Percentiles rank a stretch among this genome's conserved stretches.
Conservation (phyloP, 2,329 filamentous ascomycete species). For the Talaromyces sp. region DNA sequence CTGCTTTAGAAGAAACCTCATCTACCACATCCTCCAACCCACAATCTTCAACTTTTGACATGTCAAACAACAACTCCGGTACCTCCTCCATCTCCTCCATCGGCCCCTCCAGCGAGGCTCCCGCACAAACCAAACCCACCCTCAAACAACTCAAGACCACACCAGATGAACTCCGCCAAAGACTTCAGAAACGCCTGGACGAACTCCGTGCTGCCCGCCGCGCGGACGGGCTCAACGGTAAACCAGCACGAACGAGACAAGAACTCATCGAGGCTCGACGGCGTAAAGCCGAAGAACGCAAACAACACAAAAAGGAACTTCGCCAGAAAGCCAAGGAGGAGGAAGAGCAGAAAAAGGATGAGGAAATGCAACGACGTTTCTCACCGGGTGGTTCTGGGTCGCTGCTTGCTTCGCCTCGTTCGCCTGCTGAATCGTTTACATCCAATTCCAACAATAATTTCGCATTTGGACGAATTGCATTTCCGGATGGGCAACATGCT, state of each 20-base stretch:
- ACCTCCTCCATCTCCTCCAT: slow-evolving; percentile 69
- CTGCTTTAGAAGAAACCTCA: slow-evolving; percentile 32
- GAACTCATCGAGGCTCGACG: slow-evolving; percentile 88
- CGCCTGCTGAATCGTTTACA: slow-evolving; percentile 43
- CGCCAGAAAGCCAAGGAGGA: slow-evolving; percentile 73
- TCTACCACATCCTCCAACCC: slow-evolving; percentile 48
- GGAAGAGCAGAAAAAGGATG: slow-evolving; percentile 62
- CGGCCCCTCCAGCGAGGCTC: slow-evolving; percentile 42
- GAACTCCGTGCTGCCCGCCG: slow-evolving; percentile 80
- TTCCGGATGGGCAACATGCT: slow-evolving; percentile 76
- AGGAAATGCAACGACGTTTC: slow-evolving; percentile 53
- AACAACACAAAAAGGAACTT: slow-evolving; percentile 82
- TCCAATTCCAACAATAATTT: slow-evolving; percentile 61
- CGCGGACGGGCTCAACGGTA: slow-evolving; percentile 77
- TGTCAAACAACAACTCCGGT: slow-evolving; percentile 47
- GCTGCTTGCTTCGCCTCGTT: slow-evolving; percentile 52
- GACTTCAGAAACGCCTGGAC: slow-evolving; percentile 78
- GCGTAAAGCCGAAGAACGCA: slow-evolving; percentile 80
- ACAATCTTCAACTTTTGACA: slow-evolving; percentile 57
- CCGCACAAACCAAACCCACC: slow-evolving; percentile 28
- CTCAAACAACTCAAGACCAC: slow-evolving; percentile 65
- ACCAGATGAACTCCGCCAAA: slow-evolving; percentile 69
- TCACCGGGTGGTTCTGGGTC: slow-evolving; percentile 58
- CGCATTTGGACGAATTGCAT: slow-evolving; percentile 86
- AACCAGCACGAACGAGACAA: slow-evolving; percentile 77